These are phyloP conservation scores for Zalaria sp. DNA, from an alignment of 2,329 filamentous ascomycete species.

Conservation along the genomic window DNA sequence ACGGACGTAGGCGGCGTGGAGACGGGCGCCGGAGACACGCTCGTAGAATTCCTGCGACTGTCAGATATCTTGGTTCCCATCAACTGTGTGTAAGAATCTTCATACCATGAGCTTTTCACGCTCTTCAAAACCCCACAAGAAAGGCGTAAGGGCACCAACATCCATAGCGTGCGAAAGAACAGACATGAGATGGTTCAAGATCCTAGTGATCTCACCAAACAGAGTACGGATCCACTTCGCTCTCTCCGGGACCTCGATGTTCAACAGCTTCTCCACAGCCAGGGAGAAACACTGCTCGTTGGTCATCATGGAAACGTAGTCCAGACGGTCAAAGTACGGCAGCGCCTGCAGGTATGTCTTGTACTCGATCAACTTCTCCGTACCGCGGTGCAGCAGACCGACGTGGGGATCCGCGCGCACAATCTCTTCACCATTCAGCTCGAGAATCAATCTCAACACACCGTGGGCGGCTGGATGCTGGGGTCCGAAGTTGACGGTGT, in stretches of 20 bases:
- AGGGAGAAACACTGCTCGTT: conserved; percentile 97
- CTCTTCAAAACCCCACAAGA: conserved; percentile 99
- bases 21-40: conserved; percentile 91
- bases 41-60: conserved; percentile 86
- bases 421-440: conserved; percentile 96
- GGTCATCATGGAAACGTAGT: conserved; percentile 99
- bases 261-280: conserved; percentile 94
- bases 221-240: conserved; percentile 95
- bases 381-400: conserved; percentile 87
- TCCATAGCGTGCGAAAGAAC: conserved; percentile 97
- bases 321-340: conserved; percentile 95
- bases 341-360: conserved; percentile 97
- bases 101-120: conserved; percentile 98
- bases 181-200: conserved; percentile 97
- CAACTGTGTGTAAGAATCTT: conserved; percentile 1
- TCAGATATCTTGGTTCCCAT: conserved; percentile 4
- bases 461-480: conserved; percentile 98
- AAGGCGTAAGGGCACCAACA: conserved; percentile 92
- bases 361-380: conserved; percentile 99
- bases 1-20: conserved; percentile 93
- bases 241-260: conserved; percentile 86
- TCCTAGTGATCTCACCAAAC: conserved; percentile 87
- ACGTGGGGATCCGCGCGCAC: conserved; percentile 94
- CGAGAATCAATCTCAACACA: conserved; percentile 91
- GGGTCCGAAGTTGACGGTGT: conserved; percentile 98